Base-by-base conservation (phyloP, 768 basidiomycete genomes). In the Russula brevipes region DNA sequence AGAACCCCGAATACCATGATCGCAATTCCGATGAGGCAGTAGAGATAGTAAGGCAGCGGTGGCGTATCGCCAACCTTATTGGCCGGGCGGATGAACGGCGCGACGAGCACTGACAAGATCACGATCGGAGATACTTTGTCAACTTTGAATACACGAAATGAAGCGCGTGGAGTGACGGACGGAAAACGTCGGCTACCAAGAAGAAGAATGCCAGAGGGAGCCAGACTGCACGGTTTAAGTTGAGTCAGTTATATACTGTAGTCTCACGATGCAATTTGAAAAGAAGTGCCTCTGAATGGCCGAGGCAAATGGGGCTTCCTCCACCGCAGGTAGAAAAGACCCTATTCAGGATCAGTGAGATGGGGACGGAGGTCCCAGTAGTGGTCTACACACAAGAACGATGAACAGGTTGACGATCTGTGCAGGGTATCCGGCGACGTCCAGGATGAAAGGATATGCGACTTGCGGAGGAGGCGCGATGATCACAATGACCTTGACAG, bases 371-470 rank as follows among this genome's bases (percentile, higher is more conserved):
- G 14, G 19, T n/a, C 31, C 5, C 6, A 1, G 31, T 45, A 47
- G 56, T 44, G 24, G 11, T 0, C 19, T 17, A 73, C 81, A n/a
- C 64, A 84, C 83, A 16, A 80, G 35, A 36, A 84, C 76, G 50
- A 85, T 76, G 68, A 85, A 83, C 3, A 85, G 69, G 63, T 82
- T 81, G 69, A 86, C 78, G 41, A 85, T 82, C 62, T 85, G 83
- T 42, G 50, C 63, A 1, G 85, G 82, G 68, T 85, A 78, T 35
- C 77, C 83, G 68, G 75, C 76, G 10, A 85, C 76, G 59, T 85
- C 83, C 5, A 86, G 74, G 59, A 85, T 85, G 66, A 85, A 86
- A 0, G 84, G 83, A 69, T 85, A 85, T 0, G 76, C 84, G 11
- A 85, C 77, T 4, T 71, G 64, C 3, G 78, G 76, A 1, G 84